phyloP scores from a whole-genome alignment of 768 basidiomycete genomes.

The Lyophyllum semitale region DNA sequence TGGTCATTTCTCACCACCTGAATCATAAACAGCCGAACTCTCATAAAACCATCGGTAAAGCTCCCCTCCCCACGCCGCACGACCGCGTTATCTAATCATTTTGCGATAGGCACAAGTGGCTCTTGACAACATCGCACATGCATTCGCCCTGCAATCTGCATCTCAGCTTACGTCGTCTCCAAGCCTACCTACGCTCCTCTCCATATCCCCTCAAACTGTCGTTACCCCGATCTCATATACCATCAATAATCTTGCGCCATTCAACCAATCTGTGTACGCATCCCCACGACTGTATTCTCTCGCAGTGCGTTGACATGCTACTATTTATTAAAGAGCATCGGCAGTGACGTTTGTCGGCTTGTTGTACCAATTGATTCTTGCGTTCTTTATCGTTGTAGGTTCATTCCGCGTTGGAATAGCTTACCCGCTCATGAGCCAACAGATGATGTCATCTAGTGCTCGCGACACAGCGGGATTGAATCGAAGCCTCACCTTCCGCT shows the following conservation, averaged over 20 bases:
- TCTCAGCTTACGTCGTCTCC: conserved; percentile 27
- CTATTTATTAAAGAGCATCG: conserved; percentile 39
- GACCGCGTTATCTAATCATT: neutral
- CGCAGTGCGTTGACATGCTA: neutral
- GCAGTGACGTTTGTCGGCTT: conserved; percentile 57
- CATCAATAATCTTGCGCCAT: conserved; percentile 53
- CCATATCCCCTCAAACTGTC: conserved; percentile 50
- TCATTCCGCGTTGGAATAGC: neutral
- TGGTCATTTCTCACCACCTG: neutral
- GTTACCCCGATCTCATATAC: conserved; percentile 49
- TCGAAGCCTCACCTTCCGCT: conserved; percentile 25
- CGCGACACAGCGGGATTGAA: conserved; percentile 32
- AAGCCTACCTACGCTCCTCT: conserved; percentile 37
- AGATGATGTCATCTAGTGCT: conserved; percentile 34
- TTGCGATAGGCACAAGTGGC: conserved; percentile 32
- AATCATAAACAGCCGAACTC: conserved; percentile 26
- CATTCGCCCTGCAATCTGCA: conserved; percentile 33
- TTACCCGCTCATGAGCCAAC: neutral
- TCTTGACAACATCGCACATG: conserved; percentile 34
- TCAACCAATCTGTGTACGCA: conserved; percentile 58
- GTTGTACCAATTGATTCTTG: conserved; percentile 51
- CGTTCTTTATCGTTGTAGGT: conserved; percentile 45
- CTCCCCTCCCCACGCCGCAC: neutral
- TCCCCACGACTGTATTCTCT: neutral
- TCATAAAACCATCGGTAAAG: conserved; percentile 34